Evolutionary conservation across 257 asterid genomes (phyloP).

Genomic region (Scutellaria baicalensis): DNA sequence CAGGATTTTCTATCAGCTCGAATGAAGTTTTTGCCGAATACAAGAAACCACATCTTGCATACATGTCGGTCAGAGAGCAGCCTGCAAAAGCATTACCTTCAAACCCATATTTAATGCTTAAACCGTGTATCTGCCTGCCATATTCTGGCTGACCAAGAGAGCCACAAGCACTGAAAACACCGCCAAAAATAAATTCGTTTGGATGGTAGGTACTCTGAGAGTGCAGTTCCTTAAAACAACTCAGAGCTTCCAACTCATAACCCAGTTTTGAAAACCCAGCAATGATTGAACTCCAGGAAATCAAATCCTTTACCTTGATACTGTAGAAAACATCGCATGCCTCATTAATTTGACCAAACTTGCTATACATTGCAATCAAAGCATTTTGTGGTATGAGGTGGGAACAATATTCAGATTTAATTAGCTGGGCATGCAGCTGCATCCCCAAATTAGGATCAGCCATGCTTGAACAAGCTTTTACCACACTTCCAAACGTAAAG

Average conservation of each 20-base stretch:
- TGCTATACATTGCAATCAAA: conserved; percentile 61
- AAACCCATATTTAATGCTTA: conserved; percentile 49
- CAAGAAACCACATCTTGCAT: conserved; percentile 61
- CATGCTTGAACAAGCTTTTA: conserved; percentile 51
- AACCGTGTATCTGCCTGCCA: conserved; percentile 63
- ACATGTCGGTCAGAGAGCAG: conserved; percentile 74
- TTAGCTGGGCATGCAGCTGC: conserved; percentile 57
- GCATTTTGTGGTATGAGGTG: conserved; percentile 66
- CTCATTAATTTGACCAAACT: conserved; percentile 32
- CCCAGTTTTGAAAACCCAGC: conserved; percentile 71
- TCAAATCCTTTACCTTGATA: conserved; percentile 49
- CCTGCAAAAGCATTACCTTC: conserved; percentile 47
- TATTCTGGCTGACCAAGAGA: conserved; percentile 37
- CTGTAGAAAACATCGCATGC: conserved; percentile 38
- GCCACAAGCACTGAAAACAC: conserved; percentile 62
- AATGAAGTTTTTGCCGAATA: conserved; percentile 52
- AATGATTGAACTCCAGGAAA: conserved; percentile 83
- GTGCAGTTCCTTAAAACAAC: conserved; percentile 55
- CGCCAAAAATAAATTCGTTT: conserved; percentile 61
- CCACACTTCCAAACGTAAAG: conserved; percentile 60
- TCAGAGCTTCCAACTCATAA: conserved; percentile 47
- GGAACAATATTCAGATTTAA: conserved; percentile 50
- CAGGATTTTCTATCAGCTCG: conserved; percentile 45
- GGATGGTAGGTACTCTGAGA: conserved; percentile 33
- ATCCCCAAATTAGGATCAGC: conserved; percentile 32